Evolutionary conservation across 1,284 basidiomycete genomes (phyloP), one percentile per base, ranked within the genome.

Genomic region (Leccinum variabile): DNA sequence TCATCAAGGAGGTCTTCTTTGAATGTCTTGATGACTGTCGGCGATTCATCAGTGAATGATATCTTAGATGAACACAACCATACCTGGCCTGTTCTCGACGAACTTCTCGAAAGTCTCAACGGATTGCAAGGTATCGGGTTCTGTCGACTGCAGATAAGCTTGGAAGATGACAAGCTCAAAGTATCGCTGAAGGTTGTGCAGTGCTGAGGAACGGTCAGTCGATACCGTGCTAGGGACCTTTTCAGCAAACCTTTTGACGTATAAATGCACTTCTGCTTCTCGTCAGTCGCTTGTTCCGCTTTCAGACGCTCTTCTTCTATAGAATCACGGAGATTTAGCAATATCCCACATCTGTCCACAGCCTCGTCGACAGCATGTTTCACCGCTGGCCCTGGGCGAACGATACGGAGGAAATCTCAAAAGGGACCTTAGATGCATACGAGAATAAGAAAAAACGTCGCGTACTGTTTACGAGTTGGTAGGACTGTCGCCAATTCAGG

Each of bases 91-190:
- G 66, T 86, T 85, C 72, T 90, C 87, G 39, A 97, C 89, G 68
- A 91, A 97, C 3, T 81, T 84, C 69, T 92, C 92, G 56, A 97
- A 90, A 3, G 83, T 87, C 68, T 91, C 89, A 53, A 92, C 87
- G 7, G 89, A 86, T 57, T 85, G 79, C 73, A 94, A 83, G 1
- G 90, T 92, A 72, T 95, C 93, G 0, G 94, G 92, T 65, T 88
- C 83, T 0, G 86, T 91, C 16, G 94, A 93, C 68, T 93, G 91
- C 32, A 99, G 82, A 74, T 97, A 99, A 1, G 95, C 90, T 74
- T 97, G 94, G 81, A 99, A 98, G 35, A 97, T 84, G 65, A 98
- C 89, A 22, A 99, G 84, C 74, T 93, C 89, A 67, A 95, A 97
- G 78, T 98, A 98, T 67, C 91, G 87, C 59, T 89, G 82, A 25